A percentile compares a stretch with the other conserved stretches of the same genome.
These are phyloP conservation scores for Hypoxylon sp. DNA, from an alignment of 2,329 filamentous ascomycete species.

Conservation along the genomic window DNA sequence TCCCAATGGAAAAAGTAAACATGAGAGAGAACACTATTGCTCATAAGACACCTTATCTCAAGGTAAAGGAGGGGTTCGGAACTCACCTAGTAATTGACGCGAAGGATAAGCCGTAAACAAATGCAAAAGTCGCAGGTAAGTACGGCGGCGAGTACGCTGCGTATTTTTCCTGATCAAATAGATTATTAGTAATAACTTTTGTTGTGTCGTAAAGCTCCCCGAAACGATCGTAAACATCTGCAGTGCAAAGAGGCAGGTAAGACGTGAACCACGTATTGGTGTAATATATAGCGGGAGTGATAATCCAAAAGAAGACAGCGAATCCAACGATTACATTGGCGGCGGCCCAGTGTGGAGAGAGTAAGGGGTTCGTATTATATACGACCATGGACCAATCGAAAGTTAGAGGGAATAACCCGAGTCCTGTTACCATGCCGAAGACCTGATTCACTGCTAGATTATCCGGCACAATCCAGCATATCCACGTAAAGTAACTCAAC, in stretches of 20 bases:
- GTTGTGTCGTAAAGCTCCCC: conserved; percentile 65
- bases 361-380: conserved; percentile 60
- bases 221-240: conserved; percentile 69
- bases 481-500: conserved; percentile 63
- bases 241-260: conserved; percentile 67
- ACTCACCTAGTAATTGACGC: conserved; percentile 52
- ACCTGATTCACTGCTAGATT: conserved; percentile 63
- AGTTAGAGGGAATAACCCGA: conserved; percentile 60
- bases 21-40: conserved; percentile 52
- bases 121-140: conserved; percentile 49
- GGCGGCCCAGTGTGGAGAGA: conserved; percentile 62
- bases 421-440: conserved; percentile 63
- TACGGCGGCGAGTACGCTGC: conserved; percentile 62
- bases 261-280: conserved; percentile 66
- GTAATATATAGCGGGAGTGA: conserved; percentile 63
- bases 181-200: conserved; percentile 62
- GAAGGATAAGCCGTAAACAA: conserved; percentile 52
- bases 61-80: neutral
- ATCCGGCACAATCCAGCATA: conserved; percentile 65
- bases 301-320: conserved; percentile 63
- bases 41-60: conserved; percentile 12
- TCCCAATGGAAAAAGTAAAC: conserved; percentile 69
- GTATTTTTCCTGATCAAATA: conserved; percentile 66
- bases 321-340: conserved; percentile 62
- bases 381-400: conserved; percentile 60